phyloP scores from a whole-genome alignment of 345 rosid species.

The Eucalyptus albens region DNA sequence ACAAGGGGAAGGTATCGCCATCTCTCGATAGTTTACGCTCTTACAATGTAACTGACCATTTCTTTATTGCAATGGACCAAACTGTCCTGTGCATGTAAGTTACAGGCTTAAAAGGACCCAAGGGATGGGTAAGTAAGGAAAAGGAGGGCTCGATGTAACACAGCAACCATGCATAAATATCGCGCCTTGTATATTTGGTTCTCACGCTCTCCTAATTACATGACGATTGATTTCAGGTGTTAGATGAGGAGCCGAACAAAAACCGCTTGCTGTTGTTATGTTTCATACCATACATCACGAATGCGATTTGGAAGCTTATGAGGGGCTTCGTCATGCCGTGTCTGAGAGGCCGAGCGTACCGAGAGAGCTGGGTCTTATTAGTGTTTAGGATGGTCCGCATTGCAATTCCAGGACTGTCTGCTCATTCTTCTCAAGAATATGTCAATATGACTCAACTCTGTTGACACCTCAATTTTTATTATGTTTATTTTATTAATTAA shows the following conservation, averaged over 20 bases:
- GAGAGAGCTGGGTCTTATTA: conserved; percentile 40
- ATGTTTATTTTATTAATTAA: no score
- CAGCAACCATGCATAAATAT: background rate
- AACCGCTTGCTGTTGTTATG: conserved; percentile 40
- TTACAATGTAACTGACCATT: background rate
- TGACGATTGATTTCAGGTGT: conserved; percentile 9
- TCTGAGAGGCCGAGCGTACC: conserved; percentile 22
- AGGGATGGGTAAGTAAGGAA: background rate
- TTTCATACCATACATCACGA: conserved; percentile 25
- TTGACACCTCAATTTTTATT: no score
- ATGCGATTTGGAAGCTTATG: conserved; percentile 51
- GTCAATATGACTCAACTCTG: conserved; percentile 28
- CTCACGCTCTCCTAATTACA: background rate
- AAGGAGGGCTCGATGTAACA: background rate
- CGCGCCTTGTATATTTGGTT: background rate
- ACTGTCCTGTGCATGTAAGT: background rate
- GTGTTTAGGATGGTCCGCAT: conserved; percentile 27
- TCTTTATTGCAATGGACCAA: background rate
- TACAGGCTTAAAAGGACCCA: background rate
- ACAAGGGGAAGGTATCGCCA: conserved; percentile 27
- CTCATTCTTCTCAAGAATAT: conserved; percentile 50
- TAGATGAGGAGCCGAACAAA: conserved; percentile 56
- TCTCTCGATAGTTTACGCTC: background rate
- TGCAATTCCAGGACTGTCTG: conserved; percentile 44
- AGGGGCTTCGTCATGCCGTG: conserved; percentile 38